Conservation (phyloP, 2,329 filamentous ascomycete species). For the Colletotrichum falcatum region DNA sequence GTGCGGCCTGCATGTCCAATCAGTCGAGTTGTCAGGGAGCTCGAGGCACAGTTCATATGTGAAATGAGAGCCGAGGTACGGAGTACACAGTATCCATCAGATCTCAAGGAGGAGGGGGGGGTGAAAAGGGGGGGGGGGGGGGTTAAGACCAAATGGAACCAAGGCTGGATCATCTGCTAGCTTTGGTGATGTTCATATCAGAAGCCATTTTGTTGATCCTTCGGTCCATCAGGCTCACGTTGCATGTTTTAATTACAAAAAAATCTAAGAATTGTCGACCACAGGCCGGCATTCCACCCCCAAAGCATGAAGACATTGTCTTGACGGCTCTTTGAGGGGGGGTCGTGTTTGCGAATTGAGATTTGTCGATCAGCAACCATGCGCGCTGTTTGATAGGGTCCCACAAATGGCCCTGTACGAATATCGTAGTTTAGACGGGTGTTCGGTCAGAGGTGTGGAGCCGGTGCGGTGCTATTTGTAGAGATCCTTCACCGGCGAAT, state of each 20-base stretch:
- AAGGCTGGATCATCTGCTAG: neutral
- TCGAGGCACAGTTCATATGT: neutral
- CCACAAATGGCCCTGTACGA: conserved; percentile 20
- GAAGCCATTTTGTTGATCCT: too few species aligned
- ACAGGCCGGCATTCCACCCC: neutral
- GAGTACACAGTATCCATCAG: neutral
- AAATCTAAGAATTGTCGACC: neutral
- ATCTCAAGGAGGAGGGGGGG: neutral
- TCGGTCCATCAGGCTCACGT: neutral
- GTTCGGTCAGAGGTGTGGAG: conserved; percentile 35
- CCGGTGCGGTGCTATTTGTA: conserved; percentile 22
- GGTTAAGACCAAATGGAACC: neutral
- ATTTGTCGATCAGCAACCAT: conserved; percentile 16
- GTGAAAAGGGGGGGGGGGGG: neutral
- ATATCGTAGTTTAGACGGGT: conserved; percentile 8
- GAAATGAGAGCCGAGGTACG: too few species aligned
- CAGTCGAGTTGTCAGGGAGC: neutral
- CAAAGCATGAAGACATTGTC: neutral
- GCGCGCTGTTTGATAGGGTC: conserved; percentile 34
- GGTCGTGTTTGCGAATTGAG: neutral
- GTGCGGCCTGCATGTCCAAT: neutral
- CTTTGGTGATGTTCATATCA: neutral
- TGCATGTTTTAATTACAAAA: neutral
- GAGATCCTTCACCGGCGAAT: conserved; percentile 34
- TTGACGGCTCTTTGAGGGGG: neutral